These are phyloP conservation scores for Ophiostoma sp. DNA, from an alignment of 2,329 filamentous ascomycete genomes.

Conservation along the genomic window DNA sequence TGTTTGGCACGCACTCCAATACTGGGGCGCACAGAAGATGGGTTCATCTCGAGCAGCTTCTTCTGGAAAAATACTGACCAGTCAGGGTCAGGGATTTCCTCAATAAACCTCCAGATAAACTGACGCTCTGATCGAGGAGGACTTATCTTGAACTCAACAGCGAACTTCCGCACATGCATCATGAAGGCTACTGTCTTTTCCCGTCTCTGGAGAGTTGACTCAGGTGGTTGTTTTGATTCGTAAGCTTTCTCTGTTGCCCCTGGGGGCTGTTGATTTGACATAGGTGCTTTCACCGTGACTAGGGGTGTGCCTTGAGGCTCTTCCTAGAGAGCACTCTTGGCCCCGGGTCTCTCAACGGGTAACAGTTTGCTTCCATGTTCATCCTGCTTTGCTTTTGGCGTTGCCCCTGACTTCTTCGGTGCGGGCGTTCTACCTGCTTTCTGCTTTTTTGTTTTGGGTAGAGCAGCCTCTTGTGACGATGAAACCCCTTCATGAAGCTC, in stretches of 20 bases:
- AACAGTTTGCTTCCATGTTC: not conserved
- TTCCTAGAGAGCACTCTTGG: constrained; percentile 2
- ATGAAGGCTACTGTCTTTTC: constrained; percentile 21
- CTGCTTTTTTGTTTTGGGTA: not conserved
- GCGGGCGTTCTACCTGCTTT: not conserved
- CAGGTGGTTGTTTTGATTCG: not conserved
- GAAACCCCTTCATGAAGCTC: not conserved
- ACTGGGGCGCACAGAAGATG: constrained; percentile 22
- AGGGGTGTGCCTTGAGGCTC: not conserved
- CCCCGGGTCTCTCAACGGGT: not conserved
- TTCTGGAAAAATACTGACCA: constrained; percentile 26
- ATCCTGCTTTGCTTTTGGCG: not conserved
- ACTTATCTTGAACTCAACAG: constrained; percentile 8
- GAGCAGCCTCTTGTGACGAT: not conserved
- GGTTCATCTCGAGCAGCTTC: constrained; percentile 22
- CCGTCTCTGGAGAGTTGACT: not conserved
- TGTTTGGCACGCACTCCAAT: constrained; percentile 25
- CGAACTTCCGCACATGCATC: constrained; percentile 18
- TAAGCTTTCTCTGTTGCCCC: not conserved
- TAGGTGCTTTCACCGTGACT: not conserved
- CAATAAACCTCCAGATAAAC: constrained; percentile 27
- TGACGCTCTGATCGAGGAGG: constrained; percentile 26
- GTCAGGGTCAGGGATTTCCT: constrained; percentile 24
- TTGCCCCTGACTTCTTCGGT: not conserved
- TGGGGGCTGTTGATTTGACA: not conserved